Evolutionary conservation across 2,329 filamentous ascomycete genomes (phyloP).

Genomic region (Fusarium sp.): DNA sequence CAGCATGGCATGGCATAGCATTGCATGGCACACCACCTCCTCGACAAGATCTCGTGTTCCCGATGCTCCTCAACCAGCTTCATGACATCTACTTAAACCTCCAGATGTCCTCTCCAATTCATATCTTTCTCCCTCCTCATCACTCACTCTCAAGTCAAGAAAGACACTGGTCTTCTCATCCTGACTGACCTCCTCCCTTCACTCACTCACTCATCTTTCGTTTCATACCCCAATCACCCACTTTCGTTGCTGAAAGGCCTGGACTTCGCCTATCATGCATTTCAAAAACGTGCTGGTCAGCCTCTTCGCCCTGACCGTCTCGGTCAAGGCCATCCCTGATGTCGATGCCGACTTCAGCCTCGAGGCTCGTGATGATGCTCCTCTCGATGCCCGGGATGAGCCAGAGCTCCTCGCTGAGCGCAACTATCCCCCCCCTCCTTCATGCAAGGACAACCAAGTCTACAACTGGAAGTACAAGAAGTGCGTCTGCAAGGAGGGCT

Average conservation of each 20-base stretch:
- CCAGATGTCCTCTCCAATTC: conserved; percentile 12
- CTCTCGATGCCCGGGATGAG: conserved; percentile 34
- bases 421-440: conserved; percentile 18
- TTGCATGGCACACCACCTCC: not conserved
- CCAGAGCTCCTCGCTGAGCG: conserved; percentile 20
- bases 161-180: conserved; percentile 33
- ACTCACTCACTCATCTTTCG: conserved; percentile 25
- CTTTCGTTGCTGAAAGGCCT: conserved; percentile 35
- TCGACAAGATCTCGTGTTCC: conserved; percentile 20
- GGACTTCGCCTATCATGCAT: conserved; percentile 39
- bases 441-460: not conserved
- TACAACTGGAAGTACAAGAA: conserved; percentile 10
- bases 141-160: conserved; percentile 39
- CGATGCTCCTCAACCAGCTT: not conserved
- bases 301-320: conserved; percentile 33
- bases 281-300: conserved; percentile 40
- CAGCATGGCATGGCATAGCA: not conserved
- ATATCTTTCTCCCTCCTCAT: not conserved
- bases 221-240: conserved; percentile 1
- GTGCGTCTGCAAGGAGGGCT: conserved; percentile 25
- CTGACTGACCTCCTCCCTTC: conserved; percentile 21
- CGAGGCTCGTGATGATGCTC: conserved; percentile 34
- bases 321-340: conserved; percentile 40
- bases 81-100: conserved; percentile 35
- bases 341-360: conserved; percentile 34